Conservation (phyloP, 192 early-diverging fungal species). For the Fimicolochytrium jonesii region DNA sequence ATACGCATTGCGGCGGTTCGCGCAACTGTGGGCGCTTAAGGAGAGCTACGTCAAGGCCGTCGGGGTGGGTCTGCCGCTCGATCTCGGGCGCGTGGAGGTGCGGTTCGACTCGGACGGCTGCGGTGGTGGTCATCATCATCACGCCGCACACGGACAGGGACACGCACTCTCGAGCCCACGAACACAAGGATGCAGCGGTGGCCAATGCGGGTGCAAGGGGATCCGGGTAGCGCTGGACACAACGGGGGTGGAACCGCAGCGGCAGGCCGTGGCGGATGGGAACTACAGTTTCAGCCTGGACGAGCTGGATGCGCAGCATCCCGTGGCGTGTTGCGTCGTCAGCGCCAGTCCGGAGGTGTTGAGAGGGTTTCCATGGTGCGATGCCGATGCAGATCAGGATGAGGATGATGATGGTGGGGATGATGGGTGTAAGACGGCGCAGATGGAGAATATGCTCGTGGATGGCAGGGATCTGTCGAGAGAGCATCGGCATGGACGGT, state of each 20-base stretch:
- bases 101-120: too few species aligned
- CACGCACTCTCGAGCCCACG: too few species aligned
- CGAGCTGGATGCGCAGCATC: neutral
- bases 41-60: slow-evolving; percentile 55
- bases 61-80: slow-evolving; percentile 42
- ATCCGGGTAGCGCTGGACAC: neutral
- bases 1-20: slow-evolving; percentile 31
- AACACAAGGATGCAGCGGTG: neutral
- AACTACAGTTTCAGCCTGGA: neutral
- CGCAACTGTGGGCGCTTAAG: slow-evolving; percentile 50
- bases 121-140: neutral
- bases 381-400: too few species aligned
- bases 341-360: too few species aligned
- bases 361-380: too few species aligned
- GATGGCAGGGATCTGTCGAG: too few species aligned
- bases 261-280: neutral
- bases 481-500: too few species aligned
- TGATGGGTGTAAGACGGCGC: too few species aligned
- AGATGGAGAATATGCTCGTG: too few species aligned
- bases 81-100: slow-evolving; percentile 40
- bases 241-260: too few species aligned
- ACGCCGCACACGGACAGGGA: too few species aligned
- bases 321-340: neutral
- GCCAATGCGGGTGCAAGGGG: neutral
- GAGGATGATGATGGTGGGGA: too few species aligned